phyloP scores from a whole-genome alignment of 306 rosid species.

The Chamaecrista fasciculata region DNA sequence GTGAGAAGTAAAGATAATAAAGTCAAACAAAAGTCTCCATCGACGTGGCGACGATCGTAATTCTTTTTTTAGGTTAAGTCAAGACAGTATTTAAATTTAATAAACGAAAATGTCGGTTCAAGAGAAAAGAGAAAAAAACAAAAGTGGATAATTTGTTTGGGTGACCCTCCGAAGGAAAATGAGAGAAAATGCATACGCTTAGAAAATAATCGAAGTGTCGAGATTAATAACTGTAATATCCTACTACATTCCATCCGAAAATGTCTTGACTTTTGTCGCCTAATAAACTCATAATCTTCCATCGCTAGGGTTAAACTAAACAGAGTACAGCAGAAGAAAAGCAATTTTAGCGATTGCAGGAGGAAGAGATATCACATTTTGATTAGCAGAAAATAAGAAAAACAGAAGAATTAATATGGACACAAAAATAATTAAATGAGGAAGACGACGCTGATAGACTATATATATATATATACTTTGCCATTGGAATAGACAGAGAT shows the following conservation, averaged over 20 bases:
- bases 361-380: background rate
- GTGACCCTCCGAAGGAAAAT: background rate
- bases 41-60: background rate
- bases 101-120: background rate
- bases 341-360: background rate
- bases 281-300: background rate
- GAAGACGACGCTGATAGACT: no score
- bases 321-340: conserved; percentile 18
- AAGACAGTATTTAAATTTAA: background rate
- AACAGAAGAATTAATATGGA: background rate
- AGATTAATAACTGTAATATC: background rate
- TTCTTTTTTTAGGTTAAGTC: no score
- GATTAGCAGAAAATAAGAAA: background rate
- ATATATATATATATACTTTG: background rate
- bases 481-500: background rate
- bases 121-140: background rate
- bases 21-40: background rate
- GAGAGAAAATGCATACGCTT: background rate
- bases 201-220: background rate
- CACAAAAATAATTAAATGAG: background rate
- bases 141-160: background rate
- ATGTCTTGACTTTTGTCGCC: background rate
- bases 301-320: background rate
- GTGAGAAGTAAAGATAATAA: background rate
- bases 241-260: background rate